phyloP scores from a whole-genome alignment of 108 stramenopile species.

The Epithemia pelagica region DNA sequence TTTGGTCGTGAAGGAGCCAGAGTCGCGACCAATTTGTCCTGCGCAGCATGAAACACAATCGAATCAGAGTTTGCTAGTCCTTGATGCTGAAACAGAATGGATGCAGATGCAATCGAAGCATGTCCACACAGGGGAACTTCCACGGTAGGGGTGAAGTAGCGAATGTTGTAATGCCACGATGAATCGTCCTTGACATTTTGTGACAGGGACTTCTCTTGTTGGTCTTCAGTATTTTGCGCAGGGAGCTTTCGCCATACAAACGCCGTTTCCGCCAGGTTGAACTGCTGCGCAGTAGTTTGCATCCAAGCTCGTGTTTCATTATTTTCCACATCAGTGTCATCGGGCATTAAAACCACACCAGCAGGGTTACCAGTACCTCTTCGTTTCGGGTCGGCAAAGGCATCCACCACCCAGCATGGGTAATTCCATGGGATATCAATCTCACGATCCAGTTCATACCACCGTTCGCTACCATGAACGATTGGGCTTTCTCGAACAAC shows the following conservation, averaged over 20 bases:
- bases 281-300: slow-evolving; percentile 83
- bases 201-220: slow-evolving; percentile 3
- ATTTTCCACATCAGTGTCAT: slow-evolving; percentile 14
- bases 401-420: slow-evolving; percentile 70
- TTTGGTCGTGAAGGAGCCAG: slow-evolving; percentile 1
- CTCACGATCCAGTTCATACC: slow-evolving; percentile 70
- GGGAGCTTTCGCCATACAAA: slow-evolving; percentile 54
- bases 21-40: slow-evolving; percentile 23
- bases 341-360: slow-evolving; percentile 77
- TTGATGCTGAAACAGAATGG: slow-evolving; percentile 37
- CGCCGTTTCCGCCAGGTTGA: slow-evolving; percentile 92
- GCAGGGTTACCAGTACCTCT: slow-evolving; percentile 92
- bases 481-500: slow-evolving; percentile 46
- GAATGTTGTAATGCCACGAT: slow-evolving; percentile 53
- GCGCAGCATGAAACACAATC: slow-evolving; percentile 51
- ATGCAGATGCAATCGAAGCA: slow-evolving; percentile 70
- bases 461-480: slow-evolving; percentile 55
- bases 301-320: slow-evolving; percentile 62
- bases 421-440: slow-evolving; percentile 3
- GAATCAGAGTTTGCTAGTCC: slow-evolving; percentile 8
- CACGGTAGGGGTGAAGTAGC: slow-evolving; percentile 57
- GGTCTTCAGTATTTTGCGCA: not conserved
- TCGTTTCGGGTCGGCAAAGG: slow-evolving; percentile 56
- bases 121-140: slow-evolving; percentile 95
- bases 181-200: slow-evolving; percentile 6